phyloP scores from a whole-genome alignment of 192 early-diverging fungal genomes.

The Coemansia sp. region DNA sequence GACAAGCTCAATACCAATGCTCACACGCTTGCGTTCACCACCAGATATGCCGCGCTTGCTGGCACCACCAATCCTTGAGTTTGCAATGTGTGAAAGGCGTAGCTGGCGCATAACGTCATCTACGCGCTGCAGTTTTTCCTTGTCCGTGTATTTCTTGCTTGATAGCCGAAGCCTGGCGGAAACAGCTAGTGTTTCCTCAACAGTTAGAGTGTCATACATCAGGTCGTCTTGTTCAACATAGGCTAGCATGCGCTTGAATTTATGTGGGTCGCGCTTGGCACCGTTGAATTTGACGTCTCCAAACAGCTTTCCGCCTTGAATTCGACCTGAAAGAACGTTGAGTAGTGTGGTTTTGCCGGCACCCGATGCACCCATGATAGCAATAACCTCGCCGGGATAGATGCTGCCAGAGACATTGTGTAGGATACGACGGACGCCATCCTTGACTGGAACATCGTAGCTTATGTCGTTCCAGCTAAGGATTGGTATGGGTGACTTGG shows the following conservation, averaged over 20 bases:
- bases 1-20: slow-evolving; percentile 47
- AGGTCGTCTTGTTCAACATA: slow-evolving; percentile 56
- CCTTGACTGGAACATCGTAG: slow-evolving; percentile 38
- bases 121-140: slow-evolving; percentile 58
- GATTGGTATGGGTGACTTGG: slow-evolving; percentile 2
- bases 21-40: slow-evolving; percentile 53
- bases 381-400: slow-evolving; percentile 68
- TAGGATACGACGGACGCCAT: slow-evolving; percentile 51
- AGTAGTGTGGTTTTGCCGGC: slow-evolving; percentile 85
- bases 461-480: slow-evolving; percentile 33
- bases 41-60: slow-evolving; percentile 50
- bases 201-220: slow-evolving; percentile 60
- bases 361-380: slow-evolving; percentile 88
- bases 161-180: slow-evolving; percentile 69
- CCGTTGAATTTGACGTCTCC: slow-evolving; percentile 58
- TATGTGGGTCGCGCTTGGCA: slow-evolving; percentile 21
- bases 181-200: slow-evolving; percentile 69
- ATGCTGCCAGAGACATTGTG: slow-evolving; percentile 66
- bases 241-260: slow-evolving; percentile 40
- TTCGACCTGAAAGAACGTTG: slow-evolving; percentile 68
- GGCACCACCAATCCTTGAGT: slow-evolving; percentile 53
- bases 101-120: slow-evolving; percentile 61
- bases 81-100: slow-evolving; percentile 59
- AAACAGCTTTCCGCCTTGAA: slow-evolving; percentile 55
- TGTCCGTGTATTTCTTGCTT: slow-evolving; percentile 40